Percentiles rank a stretch among this genome's conserved stretches.
These are phyloP conservation scores for Debaryomyces psychrophilus DNA, from an alignment of 1,139 yeast species.

Conservation along the genomic window DNA sequence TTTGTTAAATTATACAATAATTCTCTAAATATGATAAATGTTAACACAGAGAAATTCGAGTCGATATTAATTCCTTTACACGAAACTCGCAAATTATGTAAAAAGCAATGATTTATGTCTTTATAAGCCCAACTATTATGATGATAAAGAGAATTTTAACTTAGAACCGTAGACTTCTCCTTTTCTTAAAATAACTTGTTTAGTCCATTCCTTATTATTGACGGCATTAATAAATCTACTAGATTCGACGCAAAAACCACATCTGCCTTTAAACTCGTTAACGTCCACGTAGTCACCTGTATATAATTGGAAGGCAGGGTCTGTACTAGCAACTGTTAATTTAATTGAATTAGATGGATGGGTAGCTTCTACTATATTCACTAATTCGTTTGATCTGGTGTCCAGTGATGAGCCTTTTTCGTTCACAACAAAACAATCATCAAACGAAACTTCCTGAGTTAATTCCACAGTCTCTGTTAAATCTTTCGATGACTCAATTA, in stretches of 20 bases:
- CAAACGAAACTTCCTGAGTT: slow-evolving; percentile 36
- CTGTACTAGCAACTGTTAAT: slow-evolving; percentile 56
- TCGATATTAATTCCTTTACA: no score
- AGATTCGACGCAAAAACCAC: slow-evolving; percentile 69
- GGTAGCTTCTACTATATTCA: slow-evolving; percentile 46
- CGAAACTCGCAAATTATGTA: no score
- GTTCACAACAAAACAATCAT: slow-evolving; percentile 55
- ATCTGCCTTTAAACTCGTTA: slow-evolving; percentile 44
- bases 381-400: slow-evolving; percentile 44
- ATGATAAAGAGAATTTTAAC: slow-evolving; percentile 33
- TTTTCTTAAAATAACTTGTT: slow-evolving; percentile 54
- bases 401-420: slow-evolving; percentile 36
- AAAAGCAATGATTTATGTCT: no score
- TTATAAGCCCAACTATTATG: slow-evolving; percentile 10
- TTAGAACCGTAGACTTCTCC: slow-evolving; percentile 60
- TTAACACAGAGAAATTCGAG: no score
- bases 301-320: slow-evolving; percentile 70
- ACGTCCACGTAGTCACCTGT: slow-evolving; percentile 58
- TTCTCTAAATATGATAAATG: no score
- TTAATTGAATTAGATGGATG: slow-evolving; percentile 50
- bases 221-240: slow-evolving; percentile 62
- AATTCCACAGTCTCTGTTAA: slow-evolving; percentile 29
- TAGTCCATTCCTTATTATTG: slow-evolving; percentile 49
- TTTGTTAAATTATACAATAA: neutral
- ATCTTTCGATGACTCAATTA: slow-evolving; percentile 24